Conservation (phyloP, 352 stramenopile species). For the Globisporangium barbulae region DNA sequence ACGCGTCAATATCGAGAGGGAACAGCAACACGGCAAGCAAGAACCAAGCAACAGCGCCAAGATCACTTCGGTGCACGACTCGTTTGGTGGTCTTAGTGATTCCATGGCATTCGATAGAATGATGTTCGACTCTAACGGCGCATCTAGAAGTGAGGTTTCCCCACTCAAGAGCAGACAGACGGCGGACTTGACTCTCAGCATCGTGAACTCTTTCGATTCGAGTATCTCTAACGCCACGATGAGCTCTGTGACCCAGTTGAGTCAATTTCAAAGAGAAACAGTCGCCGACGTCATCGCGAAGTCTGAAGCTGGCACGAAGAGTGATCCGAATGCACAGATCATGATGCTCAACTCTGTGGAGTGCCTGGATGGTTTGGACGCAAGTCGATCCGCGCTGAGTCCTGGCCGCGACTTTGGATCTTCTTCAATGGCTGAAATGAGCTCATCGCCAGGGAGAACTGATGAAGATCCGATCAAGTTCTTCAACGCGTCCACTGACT, state of each 20-base stretch:
- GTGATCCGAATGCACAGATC: background rate
- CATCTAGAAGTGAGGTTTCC: background rate
- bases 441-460: background rate
- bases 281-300: background rate
- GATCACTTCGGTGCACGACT: constrained; percentile 2
- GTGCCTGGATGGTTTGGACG: background rate
- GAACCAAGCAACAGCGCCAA: background rate
- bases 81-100: constrained; percentile 4
- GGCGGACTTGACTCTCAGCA: constrained; percentile 21
- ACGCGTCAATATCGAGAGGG: too few relatives aligned
- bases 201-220: constrained; percentile 29
- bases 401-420: background rate
- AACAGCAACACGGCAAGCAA: background rate
- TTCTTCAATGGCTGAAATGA: background rate
- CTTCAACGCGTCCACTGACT: background rate
- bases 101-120: background rate
- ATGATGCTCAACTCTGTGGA: background rate
- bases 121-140: background rate
- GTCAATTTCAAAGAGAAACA: background rate
- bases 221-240: constrained; percentile 21
- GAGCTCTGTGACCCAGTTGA: constrained; percentile 8
- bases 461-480: background rate
- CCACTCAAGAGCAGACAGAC: background rate
- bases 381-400: background rate
- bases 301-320: background rate